Evolutionary conservation across 2,329 filamentous ascomycete genomes (phyloP).

Genomic region (Biscogniauxia mediterranea): DNA sequence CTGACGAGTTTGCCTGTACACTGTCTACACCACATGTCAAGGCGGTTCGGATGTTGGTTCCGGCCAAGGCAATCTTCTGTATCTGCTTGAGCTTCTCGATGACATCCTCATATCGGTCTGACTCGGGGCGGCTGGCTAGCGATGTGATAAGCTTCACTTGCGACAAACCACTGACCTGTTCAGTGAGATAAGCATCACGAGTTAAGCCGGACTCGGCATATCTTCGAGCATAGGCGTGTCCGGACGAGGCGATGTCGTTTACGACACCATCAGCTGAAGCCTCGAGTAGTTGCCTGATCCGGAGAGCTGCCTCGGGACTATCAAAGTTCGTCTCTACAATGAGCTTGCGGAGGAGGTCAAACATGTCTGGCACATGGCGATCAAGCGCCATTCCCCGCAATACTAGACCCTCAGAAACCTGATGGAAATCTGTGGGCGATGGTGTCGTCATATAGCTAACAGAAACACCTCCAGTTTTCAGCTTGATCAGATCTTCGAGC

Average conservation of each 20-base stretch:
- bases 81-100: conserved; percentile 83
- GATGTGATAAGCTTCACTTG: conserved; percentile 83
- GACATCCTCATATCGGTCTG: conserved; percentile 70
- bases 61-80: conserved; percentile 72
- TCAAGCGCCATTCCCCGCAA: conserved; percentile 88
- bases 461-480: conserved; percentile 89
- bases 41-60: conserved; percentile 69
- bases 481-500: conserved; percentile 91
- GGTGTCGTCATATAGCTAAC: conserved; percentile 82
- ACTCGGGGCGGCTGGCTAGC: conserved; percentile 69
- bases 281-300: conserved; percentile 84
- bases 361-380: conserved; percentile 86
- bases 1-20: conserved; percentile 65
- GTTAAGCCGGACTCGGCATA: conserved; percentile 81
- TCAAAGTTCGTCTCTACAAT: conserved; percentile 89
- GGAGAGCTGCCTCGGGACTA: conserved; percentile 72
- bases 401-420: conserved; percentile 76
- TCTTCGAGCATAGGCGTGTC: conserved; percentile 81
- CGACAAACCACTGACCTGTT: conserved; percentile 86
- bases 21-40: conserved; percentile 83
- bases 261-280: conserved; percentile 85
- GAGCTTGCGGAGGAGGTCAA: conserved; percentile 76
- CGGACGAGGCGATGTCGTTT: conserved; percentile 86
- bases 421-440: conserved; percentile 68
- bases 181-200: conserved; percentile 66